Evolutionary conservation across 1,139 yeast species (phyloP).

Genomic region (Spathaspora sp.): DNA sequence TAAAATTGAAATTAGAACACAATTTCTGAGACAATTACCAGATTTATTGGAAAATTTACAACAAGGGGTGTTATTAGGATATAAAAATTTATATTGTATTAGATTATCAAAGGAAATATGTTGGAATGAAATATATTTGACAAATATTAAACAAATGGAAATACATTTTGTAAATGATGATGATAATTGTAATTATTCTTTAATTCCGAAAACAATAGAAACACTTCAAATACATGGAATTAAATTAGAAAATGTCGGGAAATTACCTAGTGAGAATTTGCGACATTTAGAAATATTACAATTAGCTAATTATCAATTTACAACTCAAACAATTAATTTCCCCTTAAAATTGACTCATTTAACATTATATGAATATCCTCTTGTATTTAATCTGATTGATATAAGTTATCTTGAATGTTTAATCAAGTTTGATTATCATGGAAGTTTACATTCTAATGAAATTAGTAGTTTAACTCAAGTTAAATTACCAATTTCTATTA

Average conservation of each 20-base stretch:
- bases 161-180: background rate
- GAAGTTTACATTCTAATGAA: constrained; percentile 7
- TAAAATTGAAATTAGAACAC: constrained; percentile 3
- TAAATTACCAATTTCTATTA: constrained; percentile 6
- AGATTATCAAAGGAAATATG: background rate
- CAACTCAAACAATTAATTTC: background rate
- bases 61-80: background rate
- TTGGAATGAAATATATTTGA: constrained; percentile 1
- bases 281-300: constrained; percentile 4
- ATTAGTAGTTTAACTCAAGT: constrained; percentile 3
- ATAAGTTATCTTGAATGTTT: constrained; percentile 3
- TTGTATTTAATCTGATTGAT: constrained; percentile 3
- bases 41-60: background rate
- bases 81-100: constrained; percentile 1
- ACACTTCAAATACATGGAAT: constrained; percentile 2
- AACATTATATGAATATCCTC: constrained; percentile 5
- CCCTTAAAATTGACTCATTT: constrained; percentile 4
- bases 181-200: background rate
- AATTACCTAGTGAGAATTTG: background rate
- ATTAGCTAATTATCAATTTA: constrained; percentile 3
- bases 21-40: background rate
- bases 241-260: background rate
- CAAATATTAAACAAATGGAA: background rate
- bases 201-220: constrained; percentile 1
- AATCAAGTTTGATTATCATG: constrained; percentile 8